Evolutionary conservation across 441 rosid genomes (phyloP).

Genomic region (Rhodomyrtus psidioides): DNA sequence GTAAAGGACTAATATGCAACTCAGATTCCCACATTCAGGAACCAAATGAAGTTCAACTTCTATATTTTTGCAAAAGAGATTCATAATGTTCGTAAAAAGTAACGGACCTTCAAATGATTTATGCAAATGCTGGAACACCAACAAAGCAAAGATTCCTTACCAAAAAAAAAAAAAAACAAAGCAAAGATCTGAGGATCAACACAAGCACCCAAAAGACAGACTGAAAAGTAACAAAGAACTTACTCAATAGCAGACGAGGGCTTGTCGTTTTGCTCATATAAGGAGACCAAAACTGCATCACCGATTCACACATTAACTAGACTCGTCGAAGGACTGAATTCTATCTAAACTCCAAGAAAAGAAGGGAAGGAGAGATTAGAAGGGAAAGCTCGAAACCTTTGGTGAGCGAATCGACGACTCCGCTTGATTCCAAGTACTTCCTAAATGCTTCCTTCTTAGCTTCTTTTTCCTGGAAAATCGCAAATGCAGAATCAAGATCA

Average conservation of each 20-base stretch:
- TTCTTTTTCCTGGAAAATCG: conserved; percentile 61
- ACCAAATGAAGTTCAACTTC: not conserved
- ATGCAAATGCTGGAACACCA: not conserved
- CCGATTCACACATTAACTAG: not conserved
- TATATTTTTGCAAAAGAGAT: not conserved
- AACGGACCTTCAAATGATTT: not conserved
- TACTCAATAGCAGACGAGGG: conserved; percentile 92
- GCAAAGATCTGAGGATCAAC: not conserved
- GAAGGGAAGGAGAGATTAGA: not conserved
- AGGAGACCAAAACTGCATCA: conserved; percentile 58
- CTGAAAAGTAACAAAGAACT: conserved; percentile 21
- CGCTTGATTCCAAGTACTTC: conserved; percentile 81
- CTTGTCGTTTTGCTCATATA: conserved; percentile 88
- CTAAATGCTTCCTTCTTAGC: conserved; percentile 85
- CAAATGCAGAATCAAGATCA: not conserved
- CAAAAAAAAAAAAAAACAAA: too few species aligned
- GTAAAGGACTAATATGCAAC: not conserved
- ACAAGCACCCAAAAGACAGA: not conserved
- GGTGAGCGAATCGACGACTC: conserved; percentile 83
- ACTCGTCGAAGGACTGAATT: not conserved
- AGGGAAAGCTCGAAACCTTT: conserved; percentile 32
- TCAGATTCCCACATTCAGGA: not conserved
- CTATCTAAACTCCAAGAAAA: not conserved
- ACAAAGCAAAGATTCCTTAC: not conserved
- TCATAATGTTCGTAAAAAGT: not conserved